These are phyloP conservation scores for Talaromyces wortmannii DNA, from an alignment of 495 filamentous ascomycete species.

Conservation along the genomic window DNA sequence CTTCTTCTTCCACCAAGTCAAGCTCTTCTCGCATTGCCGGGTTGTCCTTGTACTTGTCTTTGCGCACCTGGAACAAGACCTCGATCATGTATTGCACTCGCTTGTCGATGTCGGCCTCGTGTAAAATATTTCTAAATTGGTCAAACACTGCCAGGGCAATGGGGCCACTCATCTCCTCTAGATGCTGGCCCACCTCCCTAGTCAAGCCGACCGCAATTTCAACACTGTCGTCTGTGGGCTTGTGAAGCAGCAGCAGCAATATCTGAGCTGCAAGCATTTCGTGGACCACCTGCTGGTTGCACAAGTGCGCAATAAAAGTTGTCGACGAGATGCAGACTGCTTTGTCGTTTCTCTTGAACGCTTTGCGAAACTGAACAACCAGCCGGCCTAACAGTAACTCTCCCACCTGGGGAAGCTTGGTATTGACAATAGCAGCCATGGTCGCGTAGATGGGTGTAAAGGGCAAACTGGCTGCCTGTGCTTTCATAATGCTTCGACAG, in stretches of 20 bases:
- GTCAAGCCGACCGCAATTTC: constrained; percentile 94
- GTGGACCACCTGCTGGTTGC: constrained; percentile 92
- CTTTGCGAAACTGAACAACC: constrained; percentile 89
- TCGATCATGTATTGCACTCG: constrained; percentile 98
- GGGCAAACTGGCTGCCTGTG: constrained; percentile 90
- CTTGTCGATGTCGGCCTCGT: constrained; percentile 95
- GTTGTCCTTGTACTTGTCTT: constrained; percentile 94
- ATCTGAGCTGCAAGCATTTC: constrained; percentile 91
- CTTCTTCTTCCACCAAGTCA: constrained; percentile 93
- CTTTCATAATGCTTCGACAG: constrained; percentile 94
- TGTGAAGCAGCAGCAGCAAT: constrained; percentile 77
- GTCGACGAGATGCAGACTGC: constrained; percentile 85
- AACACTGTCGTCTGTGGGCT: constrained; percentile 95
- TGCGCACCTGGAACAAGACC: constrained; percentile 92
- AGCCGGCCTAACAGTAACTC: constrained; percentile 83
- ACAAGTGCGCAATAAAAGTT: constrained; percentile 89
- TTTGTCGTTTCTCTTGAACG: constrained; percentile 95
- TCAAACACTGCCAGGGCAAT: constrained; percentile 90
- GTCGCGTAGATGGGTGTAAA: constrained; percentile 94
- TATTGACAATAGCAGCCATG: constrained; percentile 95
- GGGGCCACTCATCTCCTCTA: constrained; percentile 86
- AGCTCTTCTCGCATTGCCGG: constrained; percentile 85
- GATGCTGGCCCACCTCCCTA: constrained; percentile 82
- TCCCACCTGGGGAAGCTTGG: constrained; percentile 89
- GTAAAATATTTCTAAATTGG: constrained; percentile 88